Conservation (phyloP, 495 filamentous ascomycete species). For the Penicillium egyptiacum region DNA sequence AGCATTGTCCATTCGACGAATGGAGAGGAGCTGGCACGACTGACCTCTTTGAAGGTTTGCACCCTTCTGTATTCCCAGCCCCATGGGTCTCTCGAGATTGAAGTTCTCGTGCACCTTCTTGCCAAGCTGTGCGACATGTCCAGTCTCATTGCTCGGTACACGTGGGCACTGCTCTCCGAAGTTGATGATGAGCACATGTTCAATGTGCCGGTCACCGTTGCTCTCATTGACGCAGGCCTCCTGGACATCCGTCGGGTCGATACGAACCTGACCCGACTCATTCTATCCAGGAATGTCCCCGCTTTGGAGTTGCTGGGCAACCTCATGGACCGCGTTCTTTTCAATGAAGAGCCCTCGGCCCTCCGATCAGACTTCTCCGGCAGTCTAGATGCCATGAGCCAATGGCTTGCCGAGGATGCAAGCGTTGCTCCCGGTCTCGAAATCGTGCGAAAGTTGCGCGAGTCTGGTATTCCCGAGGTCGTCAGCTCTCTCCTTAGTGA, state of each 20-base stretch:
- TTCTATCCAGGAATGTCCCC: slow-evolving; percentile 63
- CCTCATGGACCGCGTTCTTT: slow-evolving; percentile 72
- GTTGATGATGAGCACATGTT: slow-evolving; percentile 75
- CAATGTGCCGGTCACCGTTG: slow-evolving; percentile 71
- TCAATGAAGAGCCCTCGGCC: slow-evolving; percentile 71
- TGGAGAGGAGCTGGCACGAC: slow-evolving; percentile 65
- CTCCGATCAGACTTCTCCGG: slow-evolving; percentile 83
- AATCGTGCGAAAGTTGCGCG: slow-evolving; percentile 70
- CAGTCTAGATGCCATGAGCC: slow-evolving; percentile 75
- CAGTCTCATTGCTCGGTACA: slow-evolving; percentile 68
- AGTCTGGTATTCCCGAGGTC: slow-evolving; percentile 56
- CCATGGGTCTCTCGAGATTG: slow-evolving; percentile 65
- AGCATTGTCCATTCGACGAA: slow-evolving; percentile 50
- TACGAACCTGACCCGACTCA: slow-evolving; percentile 65
- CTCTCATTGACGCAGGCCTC: slow-evolving; percentile 69
- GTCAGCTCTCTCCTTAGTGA: slow-evolving; percentile 49
- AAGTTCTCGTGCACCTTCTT: slow-evolving; percentile 80
- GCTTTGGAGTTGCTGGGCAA: slow-evolving; percentile 74
- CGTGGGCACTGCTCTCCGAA: slow-evolving; percentile 60
- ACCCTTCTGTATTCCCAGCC: slow-evolving; percentile 63
- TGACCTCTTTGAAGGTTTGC: slow-evolving; percentile 70
- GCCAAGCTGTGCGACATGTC: slow-evolving; percentile 78
- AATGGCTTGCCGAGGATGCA: slow-evolving; percentile 77
- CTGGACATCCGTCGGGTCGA: slow-evolving; percentile 83
- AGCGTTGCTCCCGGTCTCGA: slow-evolving; percentile 60